Evolutionary conservation across 495 filamentous ascomycete genomes (phyloP), one percentile per base, ranked within the genome.

Genomic region (Lasiosphaeria miniovina): DNA sequence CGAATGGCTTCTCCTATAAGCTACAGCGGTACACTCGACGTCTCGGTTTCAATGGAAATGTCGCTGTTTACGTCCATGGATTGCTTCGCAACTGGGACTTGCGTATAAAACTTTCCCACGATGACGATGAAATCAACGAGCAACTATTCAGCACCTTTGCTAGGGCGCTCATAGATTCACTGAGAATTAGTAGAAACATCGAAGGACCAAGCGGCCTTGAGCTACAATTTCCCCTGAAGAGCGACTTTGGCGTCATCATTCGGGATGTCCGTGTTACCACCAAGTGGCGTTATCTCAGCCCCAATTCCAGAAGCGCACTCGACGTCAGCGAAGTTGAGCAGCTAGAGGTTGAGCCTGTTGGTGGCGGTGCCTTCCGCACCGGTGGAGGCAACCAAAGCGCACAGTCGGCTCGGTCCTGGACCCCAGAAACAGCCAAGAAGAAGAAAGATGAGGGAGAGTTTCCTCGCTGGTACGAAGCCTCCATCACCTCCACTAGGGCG

Each of bases 301-400:
- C 33, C 6, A 51, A 71, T 36, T 1, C 33, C 5, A 60, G 61
- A 7, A 68, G 62, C 33, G 54, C 61, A 0, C 61, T 82, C 0
- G 73, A 79, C n/a, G 68, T 81, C 56, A 70, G 68, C 8, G 71
- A 80, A 45, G 63, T 82, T 3, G 71, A 74, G 49, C 71, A 77
- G 36, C 64, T 77, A 54, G 49, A 66, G 2, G 32, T 71, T 41
- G 15, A 52, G 1, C 51, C 31, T 6, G 24, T 24, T 24, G 24
- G 24, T 24, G 24, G 24, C 24, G 24, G 24, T 24, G 24, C 24
- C 24, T 24, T 24, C 24, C 43, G 41, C 14, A 14, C 50, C 9
- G 46, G 54, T 14, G 52, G 15, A 6, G 15, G 32, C 2, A 49
- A 48, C 38, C 41, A n/a, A 12, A 46, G 49, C 31, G 35, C 36